Conservation (phyloP, 1,284 basidiomycete species). For the Puccinia novopanici region DNA sequence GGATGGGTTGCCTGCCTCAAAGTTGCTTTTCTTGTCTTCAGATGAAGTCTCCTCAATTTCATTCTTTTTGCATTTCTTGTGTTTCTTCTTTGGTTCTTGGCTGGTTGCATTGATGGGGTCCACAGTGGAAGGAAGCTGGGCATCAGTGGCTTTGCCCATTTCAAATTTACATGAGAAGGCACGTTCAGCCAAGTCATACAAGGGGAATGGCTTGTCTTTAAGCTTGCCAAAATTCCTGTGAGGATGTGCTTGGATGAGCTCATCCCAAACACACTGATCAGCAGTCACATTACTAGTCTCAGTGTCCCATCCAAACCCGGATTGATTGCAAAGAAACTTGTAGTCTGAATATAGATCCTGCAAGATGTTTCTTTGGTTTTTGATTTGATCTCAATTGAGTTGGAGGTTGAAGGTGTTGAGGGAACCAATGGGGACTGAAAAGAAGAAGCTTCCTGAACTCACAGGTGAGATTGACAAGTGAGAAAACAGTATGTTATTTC, state of each 20-base stretch:
- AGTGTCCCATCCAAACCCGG: background rate
- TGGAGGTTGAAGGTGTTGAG: background rate
- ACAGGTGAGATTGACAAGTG: no score
- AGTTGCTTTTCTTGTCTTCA: no score
- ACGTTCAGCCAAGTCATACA: background rate
- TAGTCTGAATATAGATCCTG: background rate
- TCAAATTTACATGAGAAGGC: background rate
- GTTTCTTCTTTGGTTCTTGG: no score
- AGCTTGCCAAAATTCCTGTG: background rate
- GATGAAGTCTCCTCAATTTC: no score
- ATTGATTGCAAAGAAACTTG: background rate
- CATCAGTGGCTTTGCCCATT: background rate
- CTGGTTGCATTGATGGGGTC: background rate
- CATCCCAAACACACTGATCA: background rate
- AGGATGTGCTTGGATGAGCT: background rate
- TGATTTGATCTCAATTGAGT: background rate
- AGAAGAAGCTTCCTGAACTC: no score
- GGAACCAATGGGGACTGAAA: no score
- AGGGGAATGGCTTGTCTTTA: background rate
- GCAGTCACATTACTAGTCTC: background rate
- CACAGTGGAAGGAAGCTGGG: background rate
- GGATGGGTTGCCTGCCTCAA: no score
- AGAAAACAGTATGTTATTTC: no score
- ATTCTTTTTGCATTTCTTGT: no score
- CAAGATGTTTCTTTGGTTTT: background rate